phyloP scores from a whole-genome alignment of 225 moss, liverwort and hornwort genomes.

The Marchantia paleacea region DNA sequence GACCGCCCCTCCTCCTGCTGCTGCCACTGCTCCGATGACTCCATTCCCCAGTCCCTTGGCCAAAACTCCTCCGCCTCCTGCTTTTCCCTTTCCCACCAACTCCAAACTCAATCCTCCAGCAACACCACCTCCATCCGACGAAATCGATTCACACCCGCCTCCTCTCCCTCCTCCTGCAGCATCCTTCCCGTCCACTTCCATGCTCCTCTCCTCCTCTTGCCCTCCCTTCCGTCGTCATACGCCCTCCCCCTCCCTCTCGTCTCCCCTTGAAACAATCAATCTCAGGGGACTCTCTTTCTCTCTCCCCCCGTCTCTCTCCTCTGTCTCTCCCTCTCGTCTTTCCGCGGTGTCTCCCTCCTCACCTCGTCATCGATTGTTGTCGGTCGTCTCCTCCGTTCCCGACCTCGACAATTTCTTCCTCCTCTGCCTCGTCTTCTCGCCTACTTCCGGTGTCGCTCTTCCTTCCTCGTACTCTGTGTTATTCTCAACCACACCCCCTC shows the following conservation, averaged over 20 bases:
- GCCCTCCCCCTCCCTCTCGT: conserved; percentile 22
- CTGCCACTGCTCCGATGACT: conserved; percentile 4
- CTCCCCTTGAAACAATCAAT: neutral
- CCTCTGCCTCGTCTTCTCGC: neutral
- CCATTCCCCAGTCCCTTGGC: conserved; percentile 26
- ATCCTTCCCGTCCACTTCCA: conserved; percentile 44
- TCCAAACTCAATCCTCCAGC: conserved; percentile 8
- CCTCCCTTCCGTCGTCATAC: conserved; percentile 43
- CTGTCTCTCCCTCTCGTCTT: neutral
- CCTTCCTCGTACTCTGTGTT: neutral
- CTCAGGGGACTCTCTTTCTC: neutral
- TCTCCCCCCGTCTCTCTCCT: neutral
- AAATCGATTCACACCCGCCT: conserved; percentile 16
- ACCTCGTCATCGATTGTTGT: conserved; percentile 2
- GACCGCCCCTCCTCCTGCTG: conserved; percentile 22
- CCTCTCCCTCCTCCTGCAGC: conserved; percentile 32
- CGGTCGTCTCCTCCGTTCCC: neutral
- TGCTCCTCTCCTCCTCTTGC: conserved; percentile 36
- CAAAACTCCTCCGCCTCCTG: conserved; percentile 11
- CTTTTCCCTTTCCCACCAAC: neutral
- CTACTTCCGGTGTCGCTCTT: neutral
- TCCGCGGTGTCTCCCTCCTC: neutral
- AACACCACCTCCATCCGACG: conserved; percentile 17
- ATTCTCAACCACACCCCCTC: neutral
- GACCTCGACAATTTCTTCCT: neutral